phyloP scores from a whole-genome alignment of 495 filamentous ascomycete genomes.

The Annulohypoxylon nitens region DNA sequence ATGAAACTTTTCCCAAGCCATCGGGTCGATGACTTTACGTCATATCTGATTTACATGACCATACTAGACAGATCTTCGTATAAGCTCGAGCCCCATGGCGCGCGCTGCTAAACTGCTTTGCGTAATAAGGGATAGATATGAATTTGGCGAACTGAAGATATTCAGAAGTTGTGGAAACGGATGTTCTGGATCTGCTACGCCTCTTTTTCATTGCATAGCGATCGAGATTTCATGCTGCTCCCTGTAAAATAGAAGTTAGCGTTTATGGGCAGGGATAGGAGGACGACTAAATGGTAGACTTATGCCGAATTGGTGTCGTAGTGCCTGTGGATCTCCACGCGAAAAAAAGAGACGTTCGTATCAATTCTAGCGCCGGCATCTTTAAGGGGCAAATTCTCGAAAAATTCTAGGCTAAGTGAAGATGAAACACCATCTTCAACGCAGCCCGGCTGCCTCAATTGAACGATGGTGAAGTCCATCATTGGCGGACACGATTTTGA shows the following conservation, averaged over 20 bases:
- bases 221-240: background rate
- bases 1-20: conserved; percentile 4
- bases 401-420: background rate
- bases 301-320: background rate
- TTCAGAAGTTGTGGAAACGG: background rate
- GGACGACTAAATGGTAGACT: background rate
- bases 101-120: background rate
- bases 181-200: no score
- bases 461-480: background rate
- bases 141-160: background rate
- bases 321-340: background rate
- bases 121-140: background rate
- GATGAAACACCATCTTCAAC: background rate
- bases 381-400: background rate
- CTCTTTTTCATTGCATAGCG: background rate
- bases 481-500: background rate
- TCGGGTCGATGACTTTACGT: conserved; percentile 4
- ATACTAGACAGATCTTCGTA: background rate
- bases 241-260: background rate
- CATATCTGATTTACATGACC: background rate
- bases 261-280: background rate
- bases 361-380: background rate
- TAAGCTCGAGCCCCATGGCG: background rate
- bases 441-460: conserved; percentile 2
- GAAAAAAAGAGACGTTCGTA: background rate